Evolutionary conservation across 2,329 filamentous ascomycete genomes (phyloP).

Genomic region (Albifimbria verrucaria): DNA sequence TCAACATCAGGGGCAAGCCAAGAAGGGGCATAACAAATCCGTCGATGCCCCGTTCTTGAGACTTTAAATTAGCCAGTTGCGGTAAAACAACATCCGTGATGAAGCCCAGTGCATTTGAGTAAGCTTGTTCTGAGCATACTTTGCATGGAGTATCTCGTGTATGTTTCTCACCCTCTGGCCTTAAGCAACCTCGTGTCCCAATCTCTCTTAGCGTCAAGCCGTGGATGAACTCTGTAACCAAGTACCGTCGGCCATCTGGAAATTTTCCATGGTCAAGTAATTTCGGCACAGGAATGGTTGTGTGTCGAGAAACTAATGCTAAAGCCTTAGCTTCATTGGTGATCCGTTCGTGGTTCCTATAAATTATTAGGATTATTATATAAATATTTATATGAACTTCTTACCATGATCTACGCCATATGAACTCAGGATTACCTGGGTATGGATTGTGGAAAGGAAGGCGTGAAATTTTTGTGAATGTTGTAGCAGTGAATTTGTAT

Average conservation of each 20-base stretch:
- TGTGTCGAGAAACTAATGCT: constrained; percentile 3
- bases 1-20: constrained; percentile 7
- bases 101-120: constrained; percentile 7
- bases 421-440: constrained; percentile 2
- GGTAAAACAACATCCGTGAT: constrained; percentile 6
- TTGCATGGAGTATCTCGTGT: constrained; percentile 2
- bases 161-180: background rate
- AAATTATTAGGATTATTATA: background rate
- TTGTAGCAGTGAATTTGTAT: constrained; percentile 4
- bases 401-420: constrained; percentile 1
- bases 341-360: constrained; percentile 11
- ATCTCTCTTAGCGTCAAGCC: background rate
- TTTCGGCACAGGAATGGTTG: constrained; percentile 9
- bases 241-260: constrained; percentile 8
- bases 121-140: constrained; percentile 5
- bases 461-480: constrained; percentile 6
- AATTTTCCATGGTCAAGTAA: constrained; percentile 7
- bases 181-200: background rate
- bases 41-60: constrained; percentile 6
- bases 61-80: constrained; percentile 7
- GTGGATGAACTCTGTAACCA: constrained; percentile 7
- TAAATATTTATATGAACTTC: background rate
- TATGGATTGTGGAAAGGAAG: constrained; percentile 1
- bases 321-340: constrained; percentile 10
- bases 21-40: constrained; percentile 13